A percentile compares a stretch with the other conserved stretches of the same genome.
Evolutionary conservation across 768 basidiomycete species (phyloP).

Genomic region (Strobilomyces confusus): DNA sequence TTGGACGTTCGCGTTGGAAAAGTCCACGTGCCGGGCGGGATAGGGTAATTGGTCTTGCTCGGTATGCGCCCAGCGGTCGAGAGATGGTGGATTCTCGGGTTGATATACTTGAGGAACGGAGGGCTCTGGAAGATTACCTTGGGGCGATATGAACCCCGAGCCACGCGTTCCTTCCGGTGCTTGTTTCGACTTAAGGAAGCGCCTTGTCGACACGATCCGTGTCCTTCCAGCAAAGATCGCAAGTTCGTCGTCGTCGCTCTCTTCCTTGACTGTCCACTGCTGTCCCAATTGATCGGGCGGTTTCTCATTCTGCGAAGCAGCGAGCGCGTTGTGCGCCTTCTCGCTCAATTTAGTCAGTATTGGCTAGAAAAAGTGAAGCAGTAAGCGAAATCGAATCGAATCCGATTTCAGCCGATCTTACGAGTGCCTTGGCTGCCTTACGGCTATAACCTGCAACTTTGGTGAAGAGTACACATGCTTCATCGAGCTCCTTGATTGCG

Average conservation of each 20-base stretch:
- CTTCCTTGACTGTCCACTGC: slow-evolving; percentile 51
- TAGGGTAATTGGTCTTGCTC: slow-evolving; percentile 17
- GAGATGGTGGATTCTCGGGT: slow-evolving; percentile 11
- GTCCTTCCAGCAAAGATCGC: slow-evolving; percentile 67
- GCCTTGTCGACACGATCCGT: slow-evolving; percentile 52
- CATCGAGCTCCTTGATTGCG: slow-evolving; percentile 68
- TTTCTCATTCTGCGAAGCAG: slow-evolving; percentile 37
- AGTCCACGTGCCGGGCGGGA: not conserved
- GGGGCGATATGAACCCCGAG: not conserved
- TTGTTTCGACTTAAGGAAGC: slow-evolving; percentile 23
- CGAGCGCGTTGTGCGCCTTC: slow-evolving; percentile 59
- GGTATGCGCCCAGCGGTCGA: slow-evolving; percentile 13
- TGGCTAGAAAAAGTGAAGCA: slow-evolving; percentile 31
- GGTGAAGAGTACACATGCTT: slow-evolving; percentile 61
- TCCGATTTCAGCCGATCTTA: slow-evolving; percentile 29
- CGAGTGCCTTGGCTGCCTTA: slow-evolving; percentile 62
- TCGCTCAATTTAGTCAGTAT: slow-evolving; percentile 59
- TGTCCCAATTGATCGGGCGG: slow-evolving; percentile 30
- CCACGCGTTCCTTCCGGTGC: slow-evolving; percentile 4
- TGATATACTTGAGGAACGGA: slow-evolving; percentile 12
- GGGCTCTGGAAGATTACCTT: not conserved
- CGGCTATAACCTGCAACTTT: slow-evolving; percentile 56
- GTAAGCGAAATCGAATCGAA: slow-evolving; percentile 1
- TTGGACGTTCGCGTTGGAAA: slow-evolving; percentile 1
- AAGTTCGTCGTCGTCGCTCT: slow-evolving; percentile 57